Evolutionary conservation across 2,329 filamentous ascomycete species (phyloP), one percentile per base, ranked within the genome.

Genomic region (Penicillium sp.): DNA sequence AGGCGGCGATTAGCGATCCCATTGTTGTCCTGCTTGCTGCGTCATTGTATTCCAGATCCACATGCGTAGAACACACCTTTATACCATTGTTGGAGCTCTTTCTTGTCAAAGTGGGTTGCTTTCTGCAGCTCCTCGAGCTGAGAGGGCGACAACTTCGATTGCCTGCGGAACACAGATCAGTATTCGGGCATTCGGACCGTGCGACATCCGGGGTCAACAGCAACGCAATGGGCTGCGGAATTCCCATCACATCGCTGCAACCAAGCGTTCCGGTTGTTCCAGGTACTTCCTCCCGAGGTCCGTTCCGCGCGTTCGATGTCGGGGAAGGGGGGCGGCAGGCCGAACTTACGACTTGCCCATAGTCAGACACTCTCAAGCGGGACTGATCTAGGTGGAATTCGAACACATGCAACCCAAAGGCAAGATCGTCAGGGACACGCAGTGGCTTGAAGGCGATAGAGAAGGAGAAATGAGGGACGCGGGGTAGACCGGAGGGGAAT

Each of bases 51-150:
- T 10, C 20, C 9, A 6, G 10, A n/a, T n/a, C n/a, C n/a, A n/a
- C n/a, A n/a, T n/a, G n/a, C n/a, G n/a, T n/a, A n/a, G n/a, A n/a
- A 61, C 81, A 51, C 70, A 95, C 93, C 93, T 79, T 97, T 97
- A 73, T 98, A 97, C 93, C 93, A 98, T 82, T 97, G 91, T 69
- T 98, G 93, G 65, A 98, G 72, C 72, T 98, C 93, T 77, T 97
- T 97, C 83, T 96, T 96, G 72, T 98, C 93, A 64, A 98, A 98
- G 71, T 97, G 89, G 51, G 93, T 98, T 46, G 89, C 89, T 75
- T 88, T 93, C 68, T 97, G 90, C 56, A 98, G 82, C 71, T 98
- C 93, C 54, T 80, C 81, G 63, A 98, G 86, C 78, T 98, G 89
- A 70, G 95, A 86, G 67, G 93, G 87, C 43, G 90, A 95, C 66